Evolutionary conservation across 202 grass and related monocot genomes (phyloP).

Genomic region (Setaria viridis): DNA sequence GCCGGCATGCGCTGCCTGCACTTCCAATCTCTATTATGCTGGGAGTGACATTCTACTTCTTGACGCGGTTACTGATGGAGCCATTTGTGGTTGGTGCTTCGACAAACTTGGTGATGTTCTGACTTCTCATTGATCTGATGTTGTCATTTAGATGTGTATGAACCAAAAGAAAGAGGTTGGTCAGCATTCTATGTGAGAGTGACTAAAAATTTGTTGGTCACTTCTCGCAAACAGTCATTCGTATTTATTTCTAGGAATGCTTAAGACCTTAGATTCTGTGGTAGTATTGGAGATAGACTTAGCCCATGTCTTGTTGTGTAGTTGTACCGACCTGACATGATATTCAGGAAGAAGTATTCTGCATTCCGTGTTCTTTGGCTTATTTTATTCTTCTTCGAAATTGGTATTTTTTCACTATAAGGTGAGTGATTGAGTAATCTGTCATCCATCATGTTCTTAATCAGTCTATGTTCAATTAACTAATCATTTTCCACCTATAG

Average conservation of each 20-base stretch:
- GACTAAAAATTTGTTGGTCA: slow-evolving; percentile 47
- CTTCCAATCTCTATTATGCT: slow-evolving; percentile 85
- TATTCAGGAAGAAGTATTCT: slow-evolving; percentile 23
- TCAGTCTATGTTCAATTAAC: neutral
- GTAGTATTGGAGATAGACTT: slow-evolving; percentile 18
- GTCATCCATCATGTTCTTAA: neutral
- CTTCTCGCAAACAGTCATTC: neutral
- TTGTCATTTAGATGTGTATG: slow-evolving; percentile 27
- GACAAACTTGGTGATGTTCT: slow-evolving; percentile 94
- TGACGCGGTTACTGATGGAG: slow-evolving; percentile 91
- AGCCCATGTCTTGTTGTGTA: slow-evolving; percentile 39
- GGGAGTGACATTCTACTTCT: slow-evolving; percentile 93
- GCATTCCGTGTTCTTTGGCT: slow-evolving; percentile 4
- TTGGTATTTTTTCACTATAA: neutral
- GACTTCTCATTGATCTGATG: slow-evolving; percentile 55
- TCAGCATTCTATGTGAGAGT: slow-evolving; percentile 31
- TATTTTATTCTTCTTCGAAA: neutral
- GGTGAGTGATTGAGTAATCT: slow-evolving; percentile 10
- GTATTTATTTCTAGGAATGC: slow-evolving; percentile 40
- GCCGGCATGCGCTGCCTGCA: slow-evolving; percentile 83
- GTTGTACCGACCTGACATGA: slow-evolving; percentile 46
- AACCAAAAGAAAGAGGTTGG: slow-evolving; percentile 24
- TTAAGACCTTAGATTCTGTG: slow-evolving; percentile 31
- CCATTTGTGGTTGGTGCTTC: slow-evolving; percentile 90
- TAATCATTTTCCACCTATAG: neutral